Evolutionary conservation across 75 land plant genomes (phyloP), one percentile per base, ranked within the genome.

Genomic region (Larix kaempferi): DNA sequence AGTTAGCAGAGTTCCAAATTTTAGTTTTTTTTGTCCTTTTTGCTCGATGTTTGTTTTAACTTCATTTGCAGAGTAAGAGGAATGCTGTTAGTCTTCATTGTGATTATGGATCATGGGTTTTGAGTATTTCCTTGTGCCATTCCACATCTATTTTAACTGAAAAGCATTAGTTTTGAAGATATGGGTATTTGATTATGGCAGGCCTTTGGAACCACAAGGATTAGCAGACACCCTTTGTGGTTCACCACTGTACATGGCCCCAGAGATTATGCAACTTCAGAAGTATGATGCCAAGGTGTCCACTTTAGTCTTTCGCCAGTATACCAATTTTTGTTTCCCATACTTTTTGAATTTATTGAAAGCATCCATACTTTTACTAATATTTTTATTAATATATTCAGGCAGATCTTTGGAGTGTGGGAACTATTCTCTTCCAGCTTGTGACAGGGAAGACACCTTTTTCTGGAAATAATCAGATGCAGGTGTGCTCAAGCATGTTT

Each of bases 381-480:
- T 49, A 83, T 56, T 63, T 39, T 80, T 29, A 56, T 49, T 76
- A 74, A 13, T 71, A 37, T 74, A 35, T 73, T 67, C 94, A 98
- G 99, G 99, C 99, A 86, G 99, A 98, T 81, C 89, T 98, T 61
- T 98, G 99, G 99, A 98, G 99, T 86, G 98, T 95, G 75, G 99
- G 99, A 63, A 91, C 95, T 23, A 98, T 98, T 73, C 81, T 98
- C 19, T 98, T 78, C 82, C 99, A 98, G 78, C 86, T 98, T 59
- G 94, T 95, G 21, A 91, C 94, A 41, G 99, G 99, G 10, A 91
- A 74, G 77, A 92, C 99, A 14, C 99, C 99, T 59, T 98, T 89
- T 78, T 81, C 83, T 64, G 99, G 99, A 49, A 90, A 79, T 60
- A 98, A 71, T 63, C 99, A 93, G 57, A 74, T 87, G 22, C 95